Evolutionary conservation across 23 red algal genomes (phyloP).

Genomic region (Gracilaria gracilis): DNA sequence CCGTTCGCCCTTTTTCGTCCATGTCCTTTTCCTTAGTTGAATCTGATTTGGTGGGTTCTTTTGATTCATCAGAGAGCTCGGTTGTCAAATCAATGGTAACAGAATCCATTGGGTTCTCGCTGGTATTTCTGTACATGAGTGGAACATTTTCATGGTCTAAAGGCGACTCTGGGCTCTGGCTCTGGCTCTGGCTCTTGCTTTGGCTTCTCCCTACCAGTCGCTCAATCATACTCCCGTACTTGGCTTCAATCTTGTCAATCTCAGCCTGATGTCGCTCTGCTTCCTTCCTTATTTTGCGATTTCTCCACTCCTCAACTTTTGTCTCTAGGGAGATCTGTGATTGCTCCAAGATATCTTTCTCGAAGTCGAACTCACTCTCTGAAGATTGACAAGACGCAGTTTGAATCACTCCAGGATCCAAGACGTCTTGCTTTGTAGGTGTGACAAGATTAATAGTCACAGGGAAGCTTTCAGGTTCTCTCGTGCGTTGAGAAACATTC

Average conservation of each 20-base stretch:
- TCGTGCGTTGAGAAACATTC: neutral
- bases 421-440: neutral
- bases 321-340: constrained; percentile 60
- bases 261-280: neutral
- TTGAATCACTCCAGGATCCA: neutral
- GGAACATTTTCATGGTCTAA: neutral
- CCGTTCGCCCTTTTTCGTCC: neutral
- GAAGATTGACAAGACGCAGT: neutral
- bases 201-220: neutral
- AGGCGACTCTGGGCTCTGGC: neutral
- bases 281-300: constrained; percentile 21
- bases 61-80: neutral
- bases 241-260: constrained; percentile 6
- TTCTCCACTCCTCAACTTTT: constrained; percentile 46
- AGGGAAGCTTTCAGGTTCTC: neutral
- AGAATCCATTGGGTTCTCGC: neutral
- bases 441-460: neutral
- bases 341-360: constrained; percentile 2
- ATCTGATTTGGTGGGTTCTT: neutral
- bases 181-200: no score
- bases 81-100: constrained; percentile 9
- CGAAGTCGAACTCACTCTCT: constrained; percentile 35
- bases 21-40: neutral
- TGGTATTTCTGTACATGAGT: neutral
- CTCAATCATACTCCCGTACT: neutral